These are phyloP conservation scores for Penicillium sp. DNA, from an alignment of 2,329 filamentous ascomycete species.

Conservation along the genomic window DNA sequence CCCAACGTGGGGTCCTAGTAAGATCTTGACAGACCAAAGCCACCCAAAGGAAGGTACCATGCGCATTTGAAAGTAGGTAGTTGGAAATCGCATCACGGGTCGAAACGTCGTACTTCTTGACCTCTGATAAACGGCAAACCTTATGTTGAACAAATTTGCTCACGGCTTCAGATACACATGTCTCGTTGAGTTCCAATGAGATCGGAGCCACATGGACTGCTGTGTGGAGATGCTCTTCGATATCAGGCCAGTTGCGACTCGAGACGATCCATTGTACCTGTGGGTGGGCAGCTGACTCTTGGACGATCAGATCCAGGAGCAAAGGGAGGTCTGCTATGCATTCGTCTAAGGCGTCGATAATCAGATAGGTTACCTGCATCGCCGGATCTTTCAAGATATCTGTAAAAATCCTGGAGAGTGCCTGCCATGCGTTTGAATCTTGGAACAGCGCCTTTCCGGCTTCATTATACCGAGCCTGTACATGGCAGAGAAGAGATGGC, in stretches of 20 bases:
- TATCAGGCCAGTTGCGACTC: not conserved
- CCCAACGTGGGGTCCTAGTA: not conserved
- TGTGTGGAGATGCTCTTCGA: not conserved
- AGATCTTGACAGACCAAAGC: not conserved
- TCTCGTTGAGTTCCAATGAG: not conserved
- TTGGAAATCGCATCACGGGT: not conserved
- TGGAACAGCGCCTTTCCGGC: slow-evolving; percentile 2
- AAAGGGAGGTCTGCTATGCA: not conserved
- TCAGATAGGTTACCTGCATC: not conserved
- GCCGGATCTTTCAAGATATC: not conserved
- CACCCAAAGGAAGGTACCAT: slow-evolving; percentile 30
- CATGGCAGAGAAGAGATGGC: slow-evolving; percentile 4
- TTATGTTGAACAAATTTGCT: not conserved
- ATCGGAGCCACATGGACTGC: not conserved
- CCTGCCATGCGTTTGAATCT: slow-evolving; percentile 2
- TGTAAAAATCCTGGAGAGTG: not conserved
- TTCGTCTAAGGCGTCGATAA: slow-evolving; percentile 5
- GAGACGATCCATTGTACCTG: slow-evolving; percentile 5
- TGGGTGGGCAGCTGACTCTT: not conserved
- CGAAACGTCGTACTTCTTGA: not conserved
- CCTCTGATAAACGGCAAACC: not conserved
- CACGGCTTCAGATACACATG: not conserved
- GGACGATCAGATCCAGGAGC: not conserved
- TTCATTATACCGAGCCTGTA: not conserved
- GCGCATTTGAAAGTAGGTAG: not conserved